Evolutionary conservation across 1,284 basidiomycete species (phyloP).

Genomic region (Rhodotorula sp.): DNA sequence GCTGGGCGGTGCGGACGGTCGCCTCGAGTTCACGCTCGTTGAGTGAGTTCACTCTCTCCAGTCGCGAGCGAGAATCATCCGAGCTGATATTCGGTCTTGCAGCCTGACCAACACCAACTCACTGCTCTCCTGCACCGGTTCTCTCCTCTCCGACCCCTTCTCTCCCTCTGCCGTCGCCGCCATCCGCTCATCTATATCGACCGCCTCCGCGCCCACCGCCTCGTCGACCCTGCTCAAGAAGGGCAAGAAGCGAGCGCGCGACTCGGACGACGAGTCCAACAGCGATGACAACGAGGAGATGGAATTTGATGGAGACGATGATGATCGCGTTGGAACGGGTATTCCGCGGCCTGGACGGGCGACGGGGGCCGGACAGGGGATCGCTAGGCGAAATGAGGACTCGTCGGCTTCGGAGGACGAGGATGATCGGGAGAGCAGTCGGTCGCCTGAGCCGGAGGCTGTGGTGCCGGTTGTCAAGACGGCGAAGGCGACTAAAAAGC

Average conservation of each 20-base stretch:
- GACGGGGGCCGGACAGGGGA: neutral
- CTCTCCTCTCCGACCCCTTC: conserved; percentile 81
- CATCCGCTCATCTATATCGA: neutral
- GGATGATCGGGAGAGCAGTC: conserved; percentile 7
- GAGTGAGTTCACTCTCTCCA: conserved; percentile 60
- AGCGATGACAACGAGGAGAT: neutral
- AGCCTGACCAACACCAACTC: conserved; percentile 91
- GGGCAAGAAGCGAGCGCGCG: conserved; percentile 19
- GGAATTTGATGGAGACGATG: conserved; percentile 20
- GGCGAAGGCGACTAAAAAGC: neutral
- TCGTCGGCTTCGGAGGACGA: neutral
- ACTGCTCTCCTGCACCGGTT: conserved; percentile 90
- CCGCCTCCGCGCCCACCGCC: neutral
- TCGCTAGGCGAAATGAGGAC: too few relatives aligned
- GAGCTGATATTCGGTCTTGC: conserved; percentile 2
- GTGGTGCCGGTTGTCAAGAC: conserved; percentile 11
- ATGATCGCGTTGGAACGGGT: conserved; percentile 30
- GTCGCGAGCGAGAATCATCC: neutral
- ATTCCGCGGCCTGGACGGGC: conserved; percentile 5
- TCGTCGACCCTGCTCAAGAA: conserved; percentile 7
- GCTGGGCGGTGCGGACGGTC: conserved; percentile 69
- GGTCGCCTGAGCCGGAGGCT: conserved; percentile 22
- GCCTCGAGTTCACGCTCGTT: conserved; percentile 82
- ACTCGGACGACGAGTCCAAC: conserved; percentile 6
- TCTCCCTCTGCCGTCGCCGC: conserved; percentile 53